Evolutionary conservation across 1,284 basidiomycete genomes (phyloP), one percentile per base, ranked within the genome.

Genomic region (Mrakiaceae sp.): DNA sequence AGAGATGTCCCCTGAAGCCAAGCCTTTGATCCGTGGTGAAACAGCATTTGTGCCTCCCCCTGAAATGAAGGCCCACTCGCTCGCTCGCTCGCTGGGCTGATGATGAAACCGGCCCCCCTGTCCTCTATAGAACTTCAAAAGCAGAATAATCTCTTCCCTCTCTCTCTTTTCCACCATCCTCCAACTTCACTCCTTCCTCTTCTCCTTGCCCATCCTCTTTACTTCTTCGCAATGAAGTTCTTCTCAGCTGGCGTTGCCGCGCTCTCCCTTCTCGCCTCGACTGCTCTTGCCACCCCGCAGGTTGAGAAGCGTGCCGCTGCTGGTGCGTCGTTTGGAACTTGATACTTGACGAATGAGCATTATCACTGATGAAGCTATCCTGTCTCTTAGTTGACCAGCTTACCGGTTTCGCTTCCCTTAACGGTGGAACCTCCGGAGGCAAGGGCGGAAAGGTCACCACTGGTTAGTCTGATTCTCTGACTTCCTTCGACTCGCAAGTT

Each of bases 341-440:
- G 48, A 14, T 9, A 8, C 48, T 49, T 49, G 9, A 49, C 2
- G 2, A 9, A 1, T 9, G 6, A 6, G 39, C 27, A 56, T 53
- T 16, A 39, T 55, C 53, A 16, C 39, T 55, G 5, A 5, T 55
- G 3, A 5, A 5, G 7, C 43, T 14, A 4, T 39, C 53, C 8
- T 6, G 4, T 55, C 53, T 12, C 14, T 11, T 42, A n/a, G 43
- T 46, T n/a, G 42, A 46, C 56, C 12, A 46, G 56, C 56, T 46
- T 12, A 58, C 43, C 12, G 64, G 64, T 6, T 66, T 62, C 44
- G 64, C 64, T 3, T 54, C 64, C 8, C 47, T 43, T 16, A 66
- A 66, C 44, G 64, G 61, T 16, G 64, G 64, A 50, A 66, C 64
- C 49, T 63, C 64, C 16, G 64, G 64, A 16, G 64, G 64, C 27